These are phyloP conservation scores for Zygoascus ofunaensis DNA, from an alignment of 805 yeast genomes.

Conservation along the genomic window DNA sequence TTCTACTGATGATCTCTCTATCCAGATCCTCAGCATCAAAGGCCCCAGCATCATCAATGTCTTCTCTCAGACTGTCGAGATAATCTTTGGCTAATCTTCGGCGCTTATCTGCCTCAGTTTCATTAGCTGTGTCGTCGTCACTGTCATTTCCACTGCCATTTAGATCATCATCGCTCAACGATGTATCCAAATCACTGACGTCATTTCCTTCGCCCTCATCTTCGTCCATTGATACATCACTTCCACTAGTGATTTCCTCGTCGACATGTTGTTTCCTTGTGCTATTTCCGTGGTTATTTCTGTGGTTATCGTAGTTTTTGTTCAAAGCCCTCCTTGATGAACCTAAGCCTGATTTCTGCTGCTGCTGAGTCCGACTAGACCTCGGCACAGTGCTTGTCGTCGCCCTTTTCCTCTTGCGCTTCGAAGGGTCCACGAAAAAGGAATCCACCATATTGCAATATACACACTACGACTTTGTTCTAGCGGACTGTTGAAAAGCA, in stretches of 20 bases:
- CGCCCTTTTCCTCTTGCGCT: conserved; percentile 10
- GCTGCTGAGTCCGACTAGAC: conserved; percentile 10
- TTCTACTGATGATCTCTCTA: conserved; percentile 68
- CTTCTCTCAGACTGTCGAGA: conserved; percentile 63
- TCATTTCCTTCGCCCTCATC: conserved; percentile 32
- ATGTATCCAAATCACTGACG: too few species aligned
- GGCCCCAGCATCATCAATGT: conserved; percentile 34
- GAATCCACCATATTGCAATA: conserved; percentile 21
- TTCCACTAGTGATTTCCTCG: conserved; percentile 28
- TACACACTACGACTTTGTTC: too few species aligned
- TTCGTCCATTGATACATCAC: conserved; percentile 27
- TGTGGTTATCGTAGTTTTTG: conserved; percentile 16
- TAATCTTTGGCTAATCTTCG: conserved; percentile 91
- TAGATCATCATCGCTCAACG: too few species aligned
- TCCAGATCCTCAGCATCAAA: conserved; percentile 91
- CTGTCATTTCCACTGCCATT: conserved; percentile 62
- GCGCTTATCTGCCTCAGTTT: conserved; percentile 86
- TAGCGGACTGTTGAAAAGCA: too few species aligned
- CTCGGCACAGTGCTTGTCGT: background rate
- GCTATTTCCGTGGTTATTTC: too few species aligned
- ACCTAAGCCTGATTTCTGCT: background rate
- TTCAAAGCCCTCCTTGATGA: conserved; percentile 4
- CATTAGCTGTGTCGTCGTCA: conserved; percentile 65
- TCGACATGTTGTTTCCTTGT: conserved; percentile 32
- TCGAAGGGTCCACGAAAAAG: conserved; percentile 24